Evolutionary conservation across 352 stramenopile species (phyloP).

Genomic region (Phytophthora megakarya): DNA sequence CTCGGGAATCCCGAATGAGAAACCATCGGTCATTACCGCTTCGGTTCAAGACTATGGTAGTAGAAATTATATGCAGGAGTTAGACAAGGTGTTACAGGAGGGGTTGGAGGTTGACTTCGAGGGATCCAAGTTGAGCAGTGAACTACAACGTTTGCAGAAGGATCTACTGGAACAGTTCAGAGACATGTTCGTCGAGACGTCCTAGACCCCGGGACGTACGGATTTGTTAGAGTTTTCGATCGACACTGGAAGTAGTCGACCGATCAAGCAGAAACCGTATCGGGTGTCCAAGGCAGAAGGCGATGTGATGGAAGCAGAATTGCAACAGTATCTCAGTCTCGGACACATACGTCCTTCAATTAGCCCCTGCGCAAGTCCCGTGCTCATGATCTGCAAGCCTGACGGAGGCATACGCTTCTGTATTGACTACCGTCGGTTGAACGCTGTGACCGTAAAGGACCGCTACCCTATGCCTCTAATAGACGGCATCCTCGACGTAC

Average conservation of each 20-base stretch:
- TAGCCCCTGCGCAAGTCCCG: too few relatives aligned
- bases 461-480: not conserved
- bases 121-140: slow-evolving; percentile 2
- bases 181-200: slow-evolving; percentile 14
- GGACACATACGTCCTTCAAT: too few relatives aligned
- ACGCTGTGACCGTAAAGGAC: not conserved
- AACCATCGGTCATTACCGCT: too few relatives aligned
- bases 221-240: slow-evolving; percentile 5
- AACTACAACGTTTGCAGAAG: too few relatives aligned
- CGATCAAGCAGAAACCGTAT: too few relatives aligned
- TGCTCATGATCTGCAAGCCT: too few relatives aligned
- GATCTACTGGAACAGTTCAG: not conserved
- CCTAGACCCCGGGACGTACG: not conserved
- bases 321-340: too few relatives aligned
- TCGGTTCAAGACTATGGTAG: too few relatives aligned
- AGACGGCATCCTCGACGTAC: not conserved
- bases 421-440: not conserved
- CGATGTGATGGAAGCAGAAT: too few relatives aligned
- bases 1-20: not conserved
- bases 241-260: not conserved
- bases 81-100: not conserved
- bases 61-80: not conserved
- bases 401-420: not conserved
- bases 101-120: not conserved
- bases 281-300: too few relatives aligned